A percentile compares a stretch with the other conserved stretches of the same genome.
phyloP scores from a whole-genome alignment of 495 filamentous ascomycete genomes.

The Neurospora cerealis region DNA sequence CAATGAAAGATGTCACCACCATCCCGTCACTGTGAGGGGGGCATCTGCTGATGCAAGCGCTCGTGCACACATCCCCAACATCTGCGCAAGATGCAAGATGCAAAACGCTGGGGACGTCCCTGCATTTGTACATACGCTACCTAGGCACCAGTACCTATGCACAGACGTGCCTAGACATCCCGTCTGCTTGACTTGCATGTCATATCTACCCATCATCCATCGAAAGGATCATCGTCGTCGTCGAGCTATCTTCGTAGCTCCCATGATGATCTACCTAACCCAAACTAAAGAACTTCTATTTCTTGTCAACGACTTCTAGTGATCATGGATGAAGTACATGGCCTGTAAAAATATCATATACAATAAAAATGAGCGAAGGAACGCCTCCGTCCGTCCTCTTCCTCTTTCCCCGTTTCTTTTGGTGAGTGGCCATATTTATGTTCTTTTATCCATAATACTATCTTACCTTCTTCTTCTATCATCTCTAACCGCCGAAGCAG shows the following conservation, averaged over 20 bases:
- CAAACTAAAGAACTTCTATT: not conserved
- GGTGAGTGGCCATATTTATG: not conserved
- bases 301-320: not conserved
- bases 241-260: not conserved
- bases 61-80: not conserved
- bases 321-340: not conserved
- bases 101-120: not conserved
- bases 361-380: not conserved
- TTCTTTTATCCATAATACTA: not conserved
- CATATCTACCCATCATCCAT: not conserved
- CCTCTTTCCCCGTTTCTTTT: not conserved
- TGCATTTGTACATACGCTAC: not conserved
- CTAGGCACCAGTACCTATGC: not conserved
- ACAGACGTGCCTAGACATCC: not conserved
- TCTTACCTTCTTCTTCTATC: not conserved
- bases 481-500: not conserved
- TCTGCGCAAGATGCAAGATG: not conserved
- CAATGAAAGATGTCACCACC: not conserved
- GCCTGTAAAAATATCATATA: not conserved
- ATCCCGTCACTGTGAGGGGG: not conserved
- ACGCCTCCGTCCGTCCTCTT: not conserved
- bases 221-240: not conserved
- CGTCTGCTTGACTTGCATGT: not conserved
- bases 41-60: not conserved
- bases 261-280: not conserved